Conservation (phyloP, 164 flowering plant genomes). For the Nelumbo lutea region DNA sequence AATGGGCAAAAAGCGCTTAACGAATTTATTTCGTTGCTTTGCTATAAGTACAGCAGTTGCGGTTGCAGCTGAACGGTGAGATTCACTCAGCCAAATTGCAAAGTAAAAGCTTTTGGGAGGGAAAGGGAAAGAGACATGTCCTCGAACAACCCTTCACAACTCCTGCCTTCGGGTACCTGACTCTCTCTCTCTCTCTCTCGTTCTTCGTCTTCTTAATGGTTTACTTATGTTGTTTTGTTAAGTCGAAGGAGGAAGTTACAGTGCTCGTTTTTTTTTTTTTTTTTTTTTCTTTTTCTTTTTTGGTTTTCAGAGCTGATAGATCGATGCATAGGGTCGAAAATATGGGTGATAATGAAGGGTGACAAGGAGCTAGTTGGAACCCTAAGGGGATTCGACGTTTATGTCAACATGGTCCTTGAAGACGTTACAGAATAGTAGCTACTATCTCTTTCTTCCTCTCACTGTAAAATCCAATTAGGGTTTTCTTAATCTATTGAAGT, state of each 20-base stretch:
- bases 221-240: background rate
- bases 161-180: background rate
- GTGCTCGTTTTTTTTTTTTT: background rate
- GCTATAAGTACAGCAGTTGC: no score
- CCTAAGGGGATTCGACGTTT: conserved; percentile 86
- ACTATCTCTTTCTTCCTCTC: conserved; percentile 10
- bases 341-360: conserved; percentile 99
- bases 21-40: no score
- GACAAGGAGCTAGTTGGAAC: conserved; percentile 99
- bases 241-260: background rate
- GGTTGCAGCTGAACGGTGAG: no score
- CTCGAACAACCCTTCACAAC: conserved; percentile 1
- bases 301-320: conserved; percentile 74
- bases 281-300: background rate
- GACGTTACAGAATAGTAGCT: conserved; percentile 95
- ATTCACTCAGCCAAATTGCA: no score
- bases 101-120: background rate
- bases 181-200: background rate
- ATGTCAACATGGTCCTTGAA: conserved; percentile 98
- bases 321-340: conserved; percentile 93
- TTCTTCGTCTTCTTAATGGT: background rate
- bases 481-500: no score
- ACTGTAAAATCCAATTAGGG: no score
- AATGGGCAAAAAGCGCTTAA: no score
- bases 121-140: background rate